A percentile compares a stretch with the other conserved stretches of the same genome.
These are phyloP conservation scores for Atractiella rhizophila DNA, from an alignment of 768 basidiomycete species.

Conservation along the genomic window DNA sequence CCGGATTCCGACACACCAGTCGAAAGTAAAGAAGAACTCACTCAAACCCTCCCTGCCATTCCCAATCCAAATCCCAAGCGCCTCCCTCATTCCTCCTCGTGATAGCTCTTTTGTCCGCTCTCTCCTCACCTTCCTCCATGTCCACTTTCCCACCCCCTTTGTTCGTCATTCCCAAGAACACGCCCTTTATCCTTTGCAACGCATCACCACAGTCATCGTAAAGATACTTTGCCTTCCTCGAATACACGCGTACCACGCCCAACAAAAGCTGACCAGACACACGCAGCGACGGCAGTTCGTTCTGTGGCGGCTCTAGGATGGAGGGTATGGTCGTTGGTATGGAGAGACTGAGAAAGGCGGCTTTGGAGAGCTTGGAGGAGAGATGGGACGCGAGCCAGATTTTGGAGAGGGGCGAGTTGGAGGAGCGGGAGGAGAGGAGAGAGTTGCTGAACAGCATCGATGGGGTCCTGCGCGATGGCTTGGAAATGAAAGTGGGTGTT, in stretches of 20 bases:
- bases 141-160: conserved; percentile 35
- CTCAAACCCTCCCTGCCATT: no score
- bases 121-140: conserved; percentile 79
- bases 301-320: conserved; percentile 53
- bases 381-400: conserved; percentile 99
- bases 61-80: conserved; percentile 31
- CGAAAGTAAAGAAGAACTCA: conserved; percentile 21
- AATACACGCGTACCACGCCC: conserved; percentile 92
- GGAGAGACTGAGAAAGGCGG: conserved; percentile 77
- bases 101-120: conserved; percentile 63
- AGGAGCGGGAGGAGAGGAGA: no score
- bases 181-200: conserved; percentile 58
- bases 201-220: conserved; percentile 95
- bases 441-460: no score
- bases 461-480: no score
- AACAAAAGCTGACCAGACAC: conserved; percentile 88
- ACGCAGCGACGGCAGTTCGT: conserved; percentile 57
- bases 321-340: conserved; percentile 90
- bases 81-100: conserved; percentile 42
- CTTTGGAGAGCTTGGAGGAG: conserved; percentile 90
- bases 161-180: background rate
- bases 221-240: conserved; percentile 88
- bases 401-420: conserved; percentile 77
- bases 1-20: no score
- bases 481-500: no score